A percentile compares a stretch with the other conserved stretches of the same genome.
Conservation (phyloP, 2,329 filamentous ascomycete species). For the Chrysosphaeria jannelii region DNA sequence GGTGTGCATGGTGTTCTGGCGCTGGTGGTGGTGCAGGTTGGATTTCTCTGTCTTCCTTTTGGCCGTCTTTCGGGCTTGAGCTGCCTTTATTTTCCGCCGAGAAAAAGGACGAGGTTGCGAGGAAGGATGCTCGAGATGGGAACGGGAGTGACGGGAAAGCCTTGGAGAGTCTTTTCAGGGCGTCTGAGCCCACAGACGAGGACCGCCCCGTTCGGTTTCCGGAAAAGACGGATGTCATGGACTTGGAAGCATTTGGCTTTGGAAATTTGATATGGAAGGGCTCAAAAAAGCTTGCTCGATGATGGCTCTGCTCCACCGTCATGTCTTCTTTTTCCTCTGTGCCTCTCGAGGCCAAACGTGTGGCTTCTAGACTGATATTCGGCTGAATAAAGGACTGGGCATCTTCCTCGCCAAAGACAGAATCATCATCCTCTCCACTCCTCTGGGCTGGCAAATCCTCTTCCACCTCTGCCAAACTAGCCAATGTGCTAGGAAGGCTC, state of each 20-base stretch:
- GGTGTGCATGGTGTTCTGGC: not conserved
- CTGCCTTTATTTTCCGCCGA: constrained; percentile 6
- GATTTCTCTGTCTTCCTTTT: not conserved
- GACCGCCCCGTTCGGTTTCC: constrained; percentile 14
- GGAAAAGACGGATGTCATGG: constrained; percentile 3
- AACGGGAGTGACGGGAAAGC: constrained; percentile 24
- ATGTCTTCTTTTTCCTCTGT: constrained; percentile 27
- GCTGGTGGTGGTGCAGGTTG: not conserved
- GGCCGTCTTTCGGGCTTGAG: not conserved
- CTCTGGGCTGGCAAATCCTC: no score
- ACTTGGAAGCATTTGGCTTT: no score
- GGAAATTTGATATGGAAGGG: no score
- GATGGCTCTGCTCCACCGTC: constrained; percentile 16
- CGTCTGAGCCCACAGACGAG: constrained; percentile 23
- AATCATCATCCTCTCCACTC: constrained; percentile 9
- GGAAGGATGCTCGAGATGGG: constrained; percentile 10
- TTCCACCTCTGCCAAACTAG: no score
- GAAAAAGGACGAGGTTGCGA: constrained; percentile 12
- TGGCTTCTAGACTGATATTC: constrained; percentile 23
- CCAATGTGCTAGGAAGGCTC: no score
- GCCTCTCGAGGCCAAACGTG: constrained; percentile 20
- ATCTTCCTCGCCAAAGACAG: constrained; percentile 15
- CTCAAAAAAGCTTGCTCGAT: constrained; percentile 8
- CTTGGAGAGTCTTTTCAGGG: constrained; percentile 23
- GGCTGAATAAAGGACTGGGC: constrained; percentile 28